Conservation (phyloP, 192 early-diverging fungal species). For the Coemansia sp. region DNA sequence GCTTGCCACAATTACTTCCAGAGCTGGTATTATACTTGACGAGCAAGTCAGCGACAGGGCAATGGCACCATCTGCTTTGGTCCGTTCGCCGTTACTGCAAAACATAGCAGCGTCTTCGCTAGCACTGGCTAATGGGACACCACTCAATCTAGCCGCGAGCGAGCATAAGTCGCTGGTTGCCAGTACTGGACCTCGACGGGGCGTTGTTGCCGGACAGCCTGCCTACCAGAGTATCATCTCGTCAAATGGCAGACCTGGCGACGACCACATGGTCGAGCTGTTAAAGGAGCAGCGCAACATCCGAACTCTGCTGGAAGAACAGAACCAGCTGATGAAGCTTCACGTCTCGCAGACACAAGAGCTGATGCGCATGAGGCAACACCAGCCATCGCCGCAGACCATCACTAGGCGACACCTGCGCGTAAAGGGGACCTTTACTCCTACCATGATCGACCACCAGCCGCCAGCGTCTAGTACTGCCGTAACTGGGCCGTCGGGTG, state of each 20-base stretch:
- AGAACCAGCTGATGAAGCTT: conserved; percentile 40
- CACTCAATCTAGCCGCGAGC: neutral
- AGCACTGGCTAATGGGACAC: conserved; percentile 3
- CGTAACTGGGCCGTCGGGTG: neutral
- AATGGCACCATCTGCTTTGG: neutral
- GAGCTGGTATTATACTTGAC: conserved; percentile 10
- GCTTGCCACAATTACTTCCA: conserved; percentile 13
- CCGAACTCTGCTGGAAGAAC: conserved; percentile 41
- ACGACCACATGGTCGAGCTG: conserved; percentile 28
- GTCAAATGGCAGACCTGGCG: neutral
- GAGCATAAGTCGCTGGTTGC: neutral
- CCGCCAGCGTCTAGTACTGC: neutral
- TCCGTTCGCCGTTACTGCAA: conserved; percentile 25
- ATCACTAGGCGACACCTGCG: conserved; percentile 47
- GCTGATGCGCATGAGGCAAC: conserved; percentile 34
- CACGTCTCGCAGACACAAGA: conserved; percentile 50
- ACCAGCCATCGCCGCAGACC: conserved; percentile 44
- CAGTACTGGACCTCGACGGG: neutral
- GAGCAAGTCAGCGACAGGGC: neutral
- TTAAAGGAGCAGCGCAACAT: conserved; percentile 49
- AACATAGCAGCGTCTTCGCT: conserved; percentile 23
- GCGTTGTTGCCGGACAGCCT: neutral
- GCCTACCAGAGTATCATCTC: neutral
- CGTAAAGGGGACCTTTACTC: conserved; percentile 43
- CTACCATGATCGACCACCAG: conserved; percentile 10